Conservation (phyloP, 106 monocot genomes). For the Chionographis japonica region DNA sequence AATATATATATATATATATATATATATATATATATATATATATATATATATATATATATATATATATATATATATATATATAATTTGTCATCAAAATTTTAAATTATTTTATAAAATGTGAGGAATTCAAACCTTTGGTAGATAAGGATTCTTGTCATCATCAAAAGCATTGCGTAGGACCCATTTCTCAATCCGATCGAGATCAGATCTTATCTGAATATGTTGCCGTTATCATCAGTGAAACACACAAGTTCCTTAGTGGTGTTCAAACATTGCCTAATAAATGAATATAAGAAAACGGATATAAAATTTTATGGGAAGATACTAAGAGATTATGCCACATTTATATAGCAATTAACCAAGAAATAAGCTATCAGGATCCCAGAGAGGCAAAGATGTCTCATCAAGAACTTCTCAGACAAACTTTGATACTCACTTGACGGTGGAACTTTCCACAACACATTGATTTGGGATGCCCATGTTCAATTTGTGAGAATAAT, state of each 20-base stretch:
- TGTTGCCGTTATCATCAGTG: too few species aligned
- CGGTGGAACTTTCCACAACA: too few species aligned
- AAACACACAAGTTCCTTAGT: too few species aligned
- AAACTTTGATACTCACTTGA: too few species aligned
- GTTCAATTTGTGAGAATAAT: too few species aligned
- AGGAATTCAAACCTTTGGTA: slow-evolving; percentile 67
- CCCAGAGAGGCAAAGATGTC: too few species aligned
- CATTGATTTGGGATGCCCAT: too few species aligned
- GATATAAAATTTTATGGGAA: too few species aligned
- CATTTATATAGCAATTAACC: too few species aligned
- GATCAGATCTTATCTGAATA: slow-evolving; percentile 67
- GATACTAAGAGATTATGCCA: too few species aligned
- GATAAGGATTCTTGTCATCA: slow-evolving; percentile 79
- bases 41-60: not conserved
- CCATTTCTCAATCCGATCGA: slow-evolving; percentile 96
- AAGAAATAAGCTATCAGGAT: too few species aligned
- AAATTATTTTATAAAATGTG: not conserved
- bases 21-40: not conserved
- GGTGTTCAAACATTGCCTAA: not conserved
- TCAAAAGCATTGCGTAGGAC: slow-evolving; percentile 95
- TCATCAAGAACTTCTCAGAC: too few species aligned
- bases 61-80: not conserved
- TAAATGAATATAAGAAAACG: not conserved
- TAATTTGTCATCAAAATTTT: not conserved
- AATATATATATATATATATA: not conserved